Percentiles rank a stretch among this genome's conserved stretches.
These are phyloP conservation scores for Rhodosporidiobolus sp. DNA, from an alignment of 768 basidiomycete genomes.

Conservation along the genomic window DNA sequence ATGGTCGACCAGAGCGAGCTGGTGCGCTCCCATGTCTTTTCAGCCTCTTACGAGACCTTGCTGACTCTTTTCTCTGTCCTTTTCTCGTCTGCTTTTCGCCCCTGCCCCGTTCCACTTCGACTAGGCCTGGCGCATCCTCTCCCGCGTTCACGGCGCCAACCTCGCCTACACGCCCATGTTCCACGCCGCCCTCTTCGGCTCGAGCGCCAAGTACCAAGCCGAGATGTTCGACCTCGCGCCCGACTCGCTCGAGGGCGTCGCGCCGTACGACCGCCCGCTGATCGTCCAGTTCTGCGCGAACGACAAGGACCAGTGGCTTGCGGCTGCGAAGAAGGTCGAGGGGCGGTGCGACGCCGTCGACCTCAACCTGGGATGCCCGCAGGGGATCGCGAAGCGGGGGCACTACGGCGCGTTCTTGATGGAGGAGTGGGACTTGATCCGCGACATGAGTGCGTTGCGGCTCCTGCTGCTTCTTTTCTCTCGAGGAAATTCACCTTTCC, in stretches of 20 bases:
- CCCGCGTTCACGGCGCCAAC: conserved; percentile 77
- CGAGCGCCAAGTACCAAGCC: conserved; percentile 61
- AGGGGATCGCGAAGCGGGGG: conserved; percentile 86
- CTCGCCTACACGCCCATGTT: conserved; percentile 98
- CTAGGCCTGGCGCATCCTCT: conserved; percentile 84
- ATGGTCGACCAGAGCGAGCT: conserved; percentile 99
- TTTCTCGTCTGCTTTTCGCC: too few relatives aligned
- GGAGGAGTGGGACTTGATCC: conserved; percentile 91
- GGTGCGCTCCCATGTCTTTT: conserved; percentile 56
- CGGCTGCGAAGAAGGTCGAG: conserved; percentile 72
- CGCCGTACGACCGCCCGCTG: conserved; percentile 42
- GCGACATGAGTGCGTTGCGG: conserved; percentile 62
- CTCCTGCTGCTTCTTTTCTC: conserved; percentile 42
- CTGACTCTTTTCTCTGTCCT: conserved; percentile 3
- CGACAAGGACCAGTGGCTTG: conserved; percentile 71
- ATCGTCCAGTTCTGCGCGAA: conserved; percentile 75
- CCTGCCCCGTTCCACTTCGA: neutral
- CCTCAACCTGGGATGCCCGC: conserved; percentile 83
- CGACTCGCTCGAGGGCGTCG: conserved; percentile 74
- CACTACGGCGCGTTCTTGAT: conserved; percentile 86
- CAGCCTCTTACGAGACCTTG: neutral
- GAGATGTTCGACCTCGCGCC: conserved; percentile 64
- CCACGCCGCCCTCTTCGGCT: conserved; percentile 77
- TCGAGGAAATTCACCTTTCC: neutral
- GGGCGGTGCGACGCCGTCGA: conserved; percentile 80